phyloP scores from a whole-genome alignment of 371 early-diverging fungal genomes.

The Mortierella sp. region DNA sequence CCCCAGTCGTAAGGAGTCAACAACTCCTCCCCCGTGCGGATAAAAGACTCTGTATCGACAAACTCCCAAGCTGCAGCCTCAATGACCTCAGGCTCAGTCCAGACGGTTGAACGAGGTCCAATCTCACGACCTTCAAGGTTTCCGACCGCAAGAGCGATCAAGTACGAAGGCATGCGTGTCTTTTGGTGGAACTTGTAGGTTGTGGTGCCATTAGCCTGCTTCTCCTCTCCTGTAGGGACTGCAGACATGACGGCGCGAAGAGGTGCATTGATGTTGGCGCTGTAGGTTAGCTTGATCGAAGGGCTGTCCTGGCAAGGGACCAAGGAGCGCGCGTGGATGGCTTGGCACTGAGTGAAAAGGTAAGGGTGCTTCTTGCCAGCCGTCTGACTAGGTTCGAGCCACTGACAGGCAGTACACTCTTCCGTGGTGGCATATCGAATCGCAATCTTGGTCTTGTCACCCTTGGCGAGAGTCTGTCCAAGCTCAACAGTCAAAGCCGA shows the following conservation, averaged over 20 bases:
- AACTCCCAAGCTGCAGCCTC: conserved; percentile 96
- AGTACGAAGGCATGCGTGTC: conserved; percentile 88
- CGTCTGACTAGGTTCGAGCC: conserved; percentile 93
- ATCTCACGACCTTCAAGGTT: conserved; percentile 82
- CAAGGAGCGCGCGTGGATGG: conserved; percentile 95
- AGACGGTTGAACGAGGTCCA: conserved; percentile 94
- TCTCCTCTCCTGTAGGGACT: conserved; percentile 63
- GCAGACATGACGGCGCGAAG: conserved; percentile 79
- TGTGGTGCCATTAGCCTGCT: conserved; percentile 56
- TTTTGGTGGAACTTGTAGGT: conserved; percentile 78
- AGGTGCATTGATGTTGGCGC: conserved; percentile 81
- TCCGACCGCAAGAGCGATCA: conserved; percentile 95
- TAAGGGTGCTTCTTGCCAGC: conserved; percentile 94
- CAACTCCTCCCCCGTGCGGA: conserved; percentile 85
- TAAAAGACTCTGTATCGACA: conserved; percentile 89
- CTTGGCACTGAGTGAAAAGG: conserved; percentile 96
- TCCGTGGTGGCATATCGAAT: conserved; percentile 87
- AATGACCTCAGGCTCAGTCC: conserved; percentile 94
- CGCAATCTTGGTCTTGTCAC: conserved; percentile 63
- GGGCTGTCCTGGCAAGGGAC: conserved; percentile 96
- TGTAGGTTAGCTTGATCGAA: conserved; percentile 89
- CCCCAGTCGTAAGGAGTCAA: conserved; percentile 97
- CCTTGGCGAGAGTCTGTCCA: conserved; percentile 57
- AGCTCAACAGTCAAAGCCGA: conserved; percentile 78
- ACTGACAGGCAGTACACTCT: conserved; percentile 90